Base-by-base conservation (phyloP, 2,329 filamentous ascomycete genomes). In the Penicillium sp. region DNA sequence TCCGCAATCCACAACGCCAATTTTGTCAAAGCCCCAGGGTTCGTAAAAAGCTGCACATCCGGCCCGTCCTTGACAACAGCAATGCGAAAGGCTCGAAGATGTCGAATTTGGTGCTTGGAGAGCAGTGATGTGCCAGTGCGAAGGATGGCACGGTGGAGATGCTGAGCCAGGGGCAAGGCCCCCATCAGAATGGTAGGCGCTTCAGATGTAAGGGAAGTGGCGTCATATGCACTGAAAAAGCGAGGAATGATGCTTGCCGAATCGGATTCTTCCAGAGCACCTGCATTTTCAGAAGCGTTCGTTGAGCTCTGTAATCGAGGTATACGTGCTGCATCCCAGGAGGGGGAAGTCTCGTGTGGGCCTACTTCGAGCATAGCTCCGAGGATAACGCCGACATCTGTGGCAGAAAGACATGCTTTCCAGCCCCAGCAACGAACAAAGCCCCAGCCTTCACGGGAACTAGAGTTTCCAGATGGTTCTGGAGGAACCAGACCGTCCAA, bases 351-450 rank as follows among this genome's bases (percentile, higher is more conserved):
- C 48, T 74, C 69, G 14, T 73, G 69, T 3, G 73, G 72, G 11
- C 95, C 93, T 27, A 98, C 92, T 77, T 99, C 95, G 1, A 99
- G 84, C 48, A 99, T 88, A 16, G 93, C 92, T 52, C 92, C 92
- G 21, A 98, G 84, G 29, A 98, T 87, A 16, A 96, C 90, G n/a
- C 91, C 91, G 0, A 97, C 91, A 71, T 99, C 95, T 48, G 93
- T 90, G 6, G 95, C 95, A 60, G 90, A 96, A 26, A 98, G 81
- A 49, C 93, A 97, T 1, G 93, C 93, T 71, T 93, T 90, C 93
- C 93, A 99, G 11, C 95, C 95, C 95, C 95, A 99, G 71, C 91
- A 96, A 57, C 93, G 85, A 19, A 98, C 93, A 70, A 98, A 99
- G 0, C 95, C 93, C 93, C 93, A 98, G 11, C 92, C 93, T 72